A percentile compares a stretch with the other conserved stretches of the same genome.
These are phyloP conservation scores for Cucurbita pepo DNA, from an alignment of 306 rosid species.

Conservation along the genomic window DNA sequence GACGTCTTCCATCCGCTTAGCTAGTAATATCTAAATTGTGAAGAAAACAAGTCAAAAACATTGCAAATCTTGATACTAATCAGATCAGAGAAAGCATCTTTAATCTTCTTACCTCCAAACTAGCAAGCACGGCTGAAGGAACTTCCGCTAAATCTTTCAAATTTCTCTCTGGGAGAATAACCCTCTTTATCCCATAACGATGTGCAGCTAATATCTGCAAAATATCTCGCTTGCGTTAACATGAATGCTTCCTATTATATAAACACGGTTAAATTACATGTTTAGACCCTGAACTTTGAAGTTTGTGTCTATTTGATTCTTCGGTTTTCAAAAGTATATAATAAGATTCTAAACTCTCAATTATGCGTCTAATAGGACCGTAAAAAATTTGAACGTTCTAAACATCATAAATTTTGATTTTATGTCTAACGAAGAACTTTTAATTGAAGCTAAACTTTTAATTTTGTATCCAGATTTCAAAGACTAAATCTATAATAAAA, in stretches of 20 bases:
- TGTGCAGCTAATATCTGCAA: slow-evolving; percentile 90
- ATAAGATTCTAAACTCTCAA: no score
- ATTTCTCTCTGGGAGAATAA: slow-evolving; percentile 87
- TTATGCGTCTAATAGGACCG: no score
- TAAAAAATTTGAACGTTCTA: no score
- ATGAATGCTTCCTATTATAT: neutral
- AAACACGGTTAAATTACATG: neutral
- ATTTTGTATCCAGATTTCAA: no score
- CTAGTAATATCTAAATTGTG: slow-evolving; percentile 5
- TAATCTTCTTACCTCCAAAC: slow-evolving; percentile 46
- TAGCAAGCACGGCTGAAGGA: slow-evolving; percentile 62
- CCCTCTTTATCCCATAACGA: slow-evolving; percentile 74
- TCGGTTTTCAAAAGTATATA: no score
- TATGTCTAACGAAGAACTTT: neutral
- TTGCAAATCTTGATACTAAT: no score
- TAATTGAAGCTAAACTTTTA: no score
- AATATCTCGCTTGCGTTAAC: slow-evolving; percentile 3
- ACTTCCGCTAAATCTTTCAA: slow-evolving; percentile 89
- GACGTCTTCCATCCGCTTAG: slow-evolving; percentile 14
- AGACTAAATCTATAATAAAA: no score
- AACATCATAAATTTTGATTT: no score
- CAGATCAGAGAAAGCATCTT: neutral
- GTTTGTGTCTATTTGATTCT: neutral
- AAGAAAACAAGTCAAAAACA: neutral
- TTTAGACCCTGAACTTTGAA: no score